Conservation (phyloP, 129 eudicot species). For the Tanacetum coccineum region DNA sequence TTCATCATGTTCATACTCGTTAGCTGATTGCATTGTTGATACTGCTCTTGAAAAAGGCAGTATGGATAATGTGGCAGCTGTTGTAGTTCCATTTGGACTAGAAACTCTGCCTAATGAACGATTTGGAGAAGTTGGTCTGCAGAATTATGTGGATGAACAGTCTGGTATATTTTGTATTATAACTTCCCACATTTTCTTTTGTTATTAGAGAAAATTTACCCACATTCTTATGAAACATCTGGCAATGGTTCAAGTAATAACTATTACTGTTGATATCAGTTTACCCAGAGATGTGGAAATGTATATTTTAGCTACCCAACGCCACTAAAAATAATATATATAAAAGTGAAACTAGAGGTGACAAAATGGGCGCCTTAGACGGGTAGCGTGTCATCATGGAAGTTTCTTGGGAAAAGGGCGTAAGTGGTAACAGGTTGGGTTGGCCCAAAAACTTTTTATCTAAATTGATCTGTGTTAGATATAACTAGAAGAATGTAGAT, state of each 20-base stretch:
- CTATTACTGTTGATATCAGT: slow-evolving; percentile 9
- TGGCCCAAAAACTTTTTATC: neutral
- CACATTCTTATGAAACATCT: neutral
- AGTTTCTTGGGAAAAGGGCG: neutral
- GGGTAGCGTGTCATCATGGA: neutral
- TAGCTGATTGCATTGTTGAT: slow-evolving; percentile 85
- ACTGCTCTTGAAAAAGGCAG: slow-evolving; percentile 81
- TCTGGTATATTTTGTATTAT: slow-evolving; percentile 20
- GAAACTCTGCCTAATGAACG: slow-evolving; percentile 24
- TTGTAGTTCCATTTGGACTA: slow-evolving; percentile 62
- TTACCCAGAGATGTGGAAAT: slow-evolving; percentile 5
- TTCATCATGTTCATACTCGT: slow-evolving; percentile 61
- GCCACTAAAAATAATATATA: neutral
- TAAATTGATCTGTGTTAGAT: neutral
- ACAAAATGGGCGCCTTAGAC: neutral
- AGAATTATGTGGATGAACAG: slow-evolving; percentile 34
- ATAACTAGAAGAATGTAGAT: no score
- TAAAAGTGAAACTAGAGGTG: neutral
- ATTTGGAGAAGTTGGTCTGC: slow-evolving; percentile 31
- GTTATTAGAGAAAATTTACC: no score
- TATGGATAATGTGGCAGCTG: slow-evolving; percentile 85
- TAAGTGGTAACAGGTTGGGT: neutral
- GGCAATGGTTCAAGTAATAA: slow-evolving; percentile 13
- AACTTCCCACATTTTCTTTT: neutral
- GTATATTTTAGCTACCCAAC: slow-evolving; percentile 8